Conservation (phyloP, 257 asterid species). For the Coffea eugenioides region DNA sequence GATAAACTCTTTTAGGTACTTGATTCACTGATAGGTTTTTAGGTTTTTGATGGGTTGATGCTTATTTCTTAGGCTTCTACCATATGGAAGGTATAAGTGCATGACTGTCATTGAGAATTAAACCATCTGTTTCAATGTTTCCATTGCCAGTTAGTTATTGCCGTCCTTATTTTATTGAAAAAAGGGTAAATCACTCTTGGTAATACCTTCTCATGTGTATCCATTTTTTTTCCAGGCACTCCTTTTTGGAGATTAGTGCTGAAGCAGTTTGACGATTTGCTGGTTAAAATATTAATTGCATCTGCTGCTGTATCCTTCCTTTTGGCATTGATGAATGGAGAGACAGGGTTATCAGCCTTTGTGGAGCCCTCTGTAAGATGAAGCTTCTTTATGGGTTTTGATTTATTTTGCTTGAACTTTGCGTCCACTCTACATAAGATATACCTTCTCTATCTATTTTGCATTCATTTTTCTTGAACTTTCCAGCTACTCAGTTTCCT, state of each 20-base stretch:
- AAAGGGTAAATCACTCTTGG: background rate
- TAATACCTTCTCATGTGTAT: background rate
- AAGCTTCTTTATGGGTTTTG: conserved; percentile 8
- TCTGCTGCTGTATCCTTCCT: conserved; percentile 88
- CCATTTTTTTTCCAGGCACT: conserved; percentile 52
- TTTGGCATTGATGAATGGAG: conserved; percentile 93
- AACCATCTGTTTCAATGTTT: background rate
- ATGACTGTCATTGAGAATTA: background rate
- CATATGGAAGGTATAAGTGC: background rate
- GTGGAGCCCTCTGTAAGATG: conserved; percentile 92
- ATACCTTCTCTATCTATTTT: conserved; percentile 9
- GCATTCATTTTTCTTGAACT: background rate
- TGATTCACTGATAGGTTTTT: conserved; percentile 1
- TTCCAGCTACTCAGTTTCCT: background rate
- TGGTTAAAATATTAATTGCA: conserved; percentile 91
- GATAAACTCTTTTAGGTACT: background rate
- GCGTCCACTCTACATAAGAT: conserved; percentile 29
- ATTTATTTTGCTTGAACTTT: background rate
- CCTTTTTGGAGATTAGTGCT: conserved; percentile 94
- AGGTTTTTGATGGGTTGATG: background rate
- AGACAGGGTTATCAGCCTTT: conserved; percentile 92
- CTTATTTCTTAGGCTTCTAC: background rate
- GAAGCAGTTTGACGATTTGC: conserved; percentile 97
- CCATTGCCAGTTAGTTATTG: conserved; percentile 9
- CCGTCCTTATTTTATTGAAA: background rate